phyloP scores from a whole-genome alignment of 768 basidiomycete genomes.

The Leccinum disarticulatum region DNA sequence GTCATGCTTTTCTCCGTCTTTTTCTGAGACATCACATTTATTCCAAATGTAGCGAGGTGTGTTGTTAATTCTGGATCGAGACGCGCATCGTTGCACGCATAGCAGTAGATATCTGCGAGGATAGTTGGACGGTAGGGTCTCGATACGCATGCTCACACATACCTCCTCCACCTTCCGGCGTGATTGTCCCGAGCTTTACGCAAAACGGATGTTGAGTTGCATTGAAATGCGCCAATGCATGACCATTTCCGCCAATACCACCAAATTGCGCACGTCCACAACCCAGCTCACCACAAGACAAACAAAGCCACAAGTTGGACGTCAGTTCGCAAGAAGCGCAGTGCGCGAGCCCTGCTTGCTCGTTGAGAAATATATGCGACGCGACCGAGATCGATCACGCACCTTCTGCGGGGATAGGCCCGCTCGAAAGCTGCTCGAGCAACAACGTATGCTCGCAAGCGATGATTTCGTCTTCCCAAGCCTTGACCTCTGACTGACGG shows the following conservation, averaged over 20 bases:
- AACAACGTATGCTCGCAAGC: slow-evolving; percentile 80
- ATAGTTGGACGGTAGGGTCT: background rate
- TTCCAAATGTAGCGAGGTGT: slow-evolving; percentile 83
- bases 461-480: slow-evolving; percentile 94
- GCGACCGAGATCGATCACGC: background rate
- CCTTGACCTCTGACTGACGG: slow-evolving; percentile 91
- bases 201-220: slow-evolving; percentile 74
- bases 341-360: slow-evolving; percentile 64
- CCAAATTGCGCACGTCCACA: slow-evolving; percentile 89
- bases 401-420: slow-evolving; percentile 30
- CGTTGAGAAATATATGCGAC: background rate
- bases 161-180: slow-evolving; percentile 92
- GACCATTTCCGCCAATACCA: slow-evolving; percentile 82
- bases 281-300: slow-evolving; percentile 86
- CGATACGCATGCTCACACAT: slow-evolving; percentile 20
- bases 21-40: slow-evolving; percentile 74
- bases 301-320: slow-evolving; percentile 93
- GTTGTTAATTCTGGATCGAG: slow-evolving; percentile 69
- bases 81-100: slow-evolving; percentile 81
- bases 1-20: slow-evolving; percentile 99
- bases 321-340: slow-evolving; percentile 84
- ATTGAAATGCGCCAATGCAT: slow-evolving; percentile 78
- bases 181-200: slow-evolving; percentile 95
- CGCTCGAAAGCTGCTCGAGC: slow-evolving; percentile 45
- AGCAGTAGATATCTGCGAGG: slow-evolving; percentile 84